Evolutionary conservation across 2,329 filamentous ascomycete species (phyloP).

Genomic region (Talaromyces sp.): DNA sequence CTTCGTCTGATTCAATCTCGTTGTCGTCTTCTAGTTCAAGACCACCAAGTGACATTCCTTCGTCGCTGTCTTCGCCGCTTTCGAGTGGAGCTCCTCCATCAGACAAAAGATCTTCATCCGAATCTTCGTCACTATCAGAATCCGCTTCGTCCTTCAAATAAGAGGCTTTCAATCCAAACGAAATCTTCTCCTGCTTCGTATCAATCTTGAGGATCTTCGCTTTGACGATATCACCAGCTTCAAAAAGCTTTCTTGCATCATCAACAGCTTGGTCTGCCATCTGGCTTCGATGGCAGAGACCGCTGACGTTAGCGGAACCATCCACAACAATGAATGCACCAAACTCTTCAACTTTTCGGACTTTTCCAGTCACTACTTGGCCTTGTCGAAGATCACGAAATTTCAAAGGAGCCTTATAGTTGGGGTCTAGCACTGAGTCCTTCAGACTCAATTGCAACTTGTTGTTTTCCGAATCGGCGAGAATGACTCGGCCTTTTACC

Average conservation of each 20-base stretch:
- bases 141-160: conserved; percentile 65
- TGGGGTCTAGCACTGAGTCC: conserved; percentile 72
- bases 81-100: conserved; percentile 26
- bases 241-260: conserved; percentile 85
- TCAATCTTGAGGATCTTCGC: conserved; percentile 81
- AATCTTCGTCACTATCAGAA: conserved; percentile 38
- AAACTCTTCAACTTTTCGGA: conserved; percentile 91
- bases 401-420: conserved; percentile 68
- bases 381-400: conserved; percentile 74
- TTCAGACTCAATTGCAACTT: conserved; percentile 86
- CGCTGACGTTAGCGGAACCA: conserved; percentile 81
- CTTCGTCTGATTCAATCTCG: conserved; percentile 38
- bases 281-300: conserved; percentile 85
- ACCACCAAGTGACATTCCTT: conserved; percentile 9
- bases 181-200: conserved; percentile 69
- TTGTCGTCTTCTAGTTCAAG: conserved; percentile 26
- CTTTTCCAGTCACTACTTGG: conserved; percentile 80
- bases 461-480: conserved; percentile 62
- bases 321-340: conserved; percentile 92
- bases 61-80: conserved; percentile 30
- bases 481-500: conserved; percentile 78
- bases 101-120: conserved; percentile 36
- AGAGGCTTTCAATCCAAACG: conserved; percentile 86
- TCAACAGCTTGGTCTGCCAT: conserved; percentile 80
- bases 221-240: conserved; percentile 88